Percentiles rank a stretch among this genome's conserved stretches.
phyloP scores from a whole-genome alignment of 768 basidiomycete genomes.

The Cytidiella melzeri region DNA sequence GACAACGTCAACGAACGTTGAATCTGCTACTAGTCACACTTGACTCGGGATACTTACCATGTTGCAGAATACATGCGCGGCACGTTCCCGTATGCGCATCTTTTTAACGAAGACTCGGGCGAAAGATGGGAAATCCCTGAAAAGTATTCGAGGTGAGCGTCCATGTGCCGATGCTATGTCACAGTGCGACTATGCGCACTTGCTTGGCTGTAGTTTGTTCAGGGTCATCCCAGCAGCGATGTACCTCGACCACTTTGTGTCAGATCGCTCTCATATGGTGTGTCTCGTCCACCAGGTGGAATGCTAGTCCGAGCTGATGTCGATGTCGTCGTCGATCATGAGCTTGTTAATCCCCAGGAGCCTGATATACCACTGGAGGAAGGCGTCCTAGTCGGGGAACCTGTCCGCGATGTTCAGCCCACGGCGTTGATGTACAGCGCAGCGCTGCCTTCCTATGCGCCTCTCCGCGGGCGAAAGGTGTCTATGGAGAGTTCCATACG shows the following conservation, averaged over 20 bases:
- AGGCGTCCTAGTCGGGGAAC: no score
- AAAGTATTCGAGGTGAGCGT: conserved; percentile 17
- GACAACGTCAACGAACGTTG: no score
- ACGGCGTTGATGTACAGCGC: conserved; percentile 36
- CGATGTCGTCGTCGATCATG: no score
- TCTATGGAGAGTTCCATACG: conserved; percentile 29
- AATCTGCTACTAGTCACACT: no score
- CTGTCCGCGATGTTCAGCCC: no score
- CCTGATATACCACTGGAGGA: no score
- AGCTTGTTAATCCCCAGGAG: no score
- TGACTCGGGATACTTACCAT: no score
- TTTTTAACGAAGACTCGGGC: no score
- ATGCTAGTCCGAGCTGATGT: no score
- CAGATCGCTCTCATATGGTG: conserved; percentile 76
- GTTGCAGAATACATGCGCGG: conserved; percentile 23
- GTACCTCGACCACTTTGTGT: conserved; percentile 59
- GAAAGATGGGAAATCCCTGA: conserved; percentile 5
- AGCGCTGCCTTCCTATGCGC: conserved; percentile 44
- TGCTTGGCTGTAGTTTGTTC: conserved; percentile 54
- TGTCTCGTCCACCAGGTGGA: conserved; percentile 17
- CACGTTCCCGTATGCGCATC: conserved; percentile 27
- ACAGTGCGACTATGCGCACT: neutral
- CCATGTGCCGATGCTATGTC: neutral
- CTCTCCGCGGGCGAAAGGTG: conserved; percentile 41
- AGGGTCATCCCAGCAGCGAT: conserved; percentile 48